Base-by-base conservation (phyloP, 331 rosid species). In the Spiraea crenata region DNA sequence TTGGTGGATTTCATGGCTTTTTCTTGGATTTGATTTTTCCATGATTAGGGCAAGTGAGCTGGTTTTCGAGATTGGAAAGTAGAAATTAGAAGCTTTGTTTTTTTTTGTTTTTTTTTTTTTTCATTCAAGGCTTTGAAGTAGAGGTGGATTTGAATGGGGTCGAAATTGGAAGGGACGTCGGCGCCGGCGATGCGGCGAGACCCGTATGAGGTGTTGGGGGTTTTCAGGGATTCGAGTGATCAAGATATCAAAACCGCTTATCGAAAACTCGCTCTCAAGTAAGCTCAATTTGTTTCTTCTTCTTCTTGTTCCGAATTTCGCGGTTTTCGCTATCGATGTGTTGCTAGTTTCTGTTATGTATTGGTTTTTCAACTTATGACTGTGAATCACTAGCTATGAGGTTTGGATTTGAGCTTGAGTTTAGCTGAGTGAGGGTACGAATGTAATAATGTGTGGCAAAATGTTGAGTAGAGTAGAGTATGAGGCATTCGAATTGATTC, bases 261-360 rank as follows among this genome's bases (percentile, higher is more conserved):
- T 69, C 82, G 96, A 79, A 91, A 86, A 74, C 99, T 95, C 59
- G 99, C 99, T 71, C 96, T 95, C 82, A 95, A 89, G 99, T 95
- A 65, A 57, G 83, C 81, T 76, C 55, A 47, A 25, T 15, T n/a
- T 70, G 17, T 7, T 63, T 16, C 5, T 25, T 61, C 57, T 45
- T 41, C 44, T 49, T 9, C n/a, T n/a, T n/a, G n/a, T n/a, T n/a
- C 39, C 62, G 37, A 15, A 46, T 57, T 25, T 72, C 25, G 6
- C 16, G 67, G 7, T 40, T 50, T 66, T 15, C 50, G 3, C 17
- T 11, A 0, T 63, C 20, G 25, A 17, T 4, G 1, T 63, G 9
- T 25, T 2, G 31, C 31, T 25, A 25, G 31, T 25, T 25, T 25
- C 31, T 25, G 31, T 25, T 25, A 25, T 25, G 31, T 25, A 25